Conservation (phyloP, 1,139 yeast species). For the Geotrichum klebahnii region DNA sequence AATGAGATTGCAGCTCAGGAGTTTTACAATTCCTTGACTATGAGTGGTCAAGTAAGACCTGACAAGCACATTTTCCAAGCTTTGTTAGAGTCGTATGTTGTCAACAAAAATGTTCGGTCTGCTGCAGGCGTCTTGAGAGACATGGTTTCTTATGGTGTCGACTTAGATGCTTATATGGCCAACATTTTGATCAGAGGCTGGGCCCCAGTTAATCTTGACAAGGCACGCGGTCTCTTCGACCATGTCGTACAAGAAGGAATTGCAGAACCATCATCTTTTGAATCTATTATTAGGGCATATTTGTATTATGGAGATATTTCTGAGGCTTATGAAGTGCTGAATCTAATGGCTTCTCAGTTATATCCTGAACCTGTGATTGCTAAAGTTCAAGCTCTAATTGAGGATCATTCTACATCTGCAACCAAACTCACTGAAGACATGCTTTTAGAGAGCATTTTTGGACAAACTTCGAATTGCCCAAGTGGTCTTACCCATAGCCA, state of each 20-base stretch:
- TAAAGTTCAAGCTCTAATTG: conserved; percentile 23
- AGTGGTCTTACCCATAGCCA: not conserved
- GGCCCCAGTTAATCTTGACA: conserved; percentile 36
- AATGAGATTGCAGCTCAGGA: conserved; percentile 38
- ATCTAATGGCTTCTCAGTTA: conserved; percentile 31
- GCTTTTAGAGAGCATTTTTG: conserved; percentile 15
- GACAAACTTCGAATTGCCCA: conserved; percentile 10
- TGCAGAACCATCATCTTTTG: conserved; percentile 42
- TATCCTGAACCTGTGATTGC: conserved; percentile 37
- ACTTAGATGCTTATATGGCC: conserved; percentile 40
- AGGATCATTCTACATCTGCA: conserved; percentile 13
- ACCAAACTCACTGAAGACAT: conserved; percentile 20
- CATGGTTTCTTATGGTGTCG: conserved; percentile 39
- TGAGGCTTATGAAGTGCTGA: conserved; percentile 32
- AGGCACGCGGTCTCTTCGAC: conserved; percentile 38
- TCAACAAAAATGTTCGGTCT: conserved; percentile 34
- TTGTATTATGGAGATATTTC: conserved; percentile 31
- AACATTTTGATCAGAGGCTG: conserved; percentile 41
- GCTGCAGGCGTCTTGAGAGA: conserved; percentile 37
- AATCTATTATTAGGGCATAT: conserved; percentile 39
- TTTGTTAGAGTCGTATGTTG: conserved; percentile 40
- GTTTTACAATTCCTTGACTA: conserved; percentile 36
- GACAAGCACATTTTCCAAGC: conserved; percentile 43
- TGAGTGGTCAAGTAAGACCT: conserved; percentile 36
- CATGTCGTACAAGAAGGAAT: conserved; percentile 29